A percentile compares a stretch with the other conserved stretches of the same genome.
Evolutionary conservation across 2,329 filamentous ascomycete species (phyloP).

Genomic region (Ophiostoma australiae): DNA sequence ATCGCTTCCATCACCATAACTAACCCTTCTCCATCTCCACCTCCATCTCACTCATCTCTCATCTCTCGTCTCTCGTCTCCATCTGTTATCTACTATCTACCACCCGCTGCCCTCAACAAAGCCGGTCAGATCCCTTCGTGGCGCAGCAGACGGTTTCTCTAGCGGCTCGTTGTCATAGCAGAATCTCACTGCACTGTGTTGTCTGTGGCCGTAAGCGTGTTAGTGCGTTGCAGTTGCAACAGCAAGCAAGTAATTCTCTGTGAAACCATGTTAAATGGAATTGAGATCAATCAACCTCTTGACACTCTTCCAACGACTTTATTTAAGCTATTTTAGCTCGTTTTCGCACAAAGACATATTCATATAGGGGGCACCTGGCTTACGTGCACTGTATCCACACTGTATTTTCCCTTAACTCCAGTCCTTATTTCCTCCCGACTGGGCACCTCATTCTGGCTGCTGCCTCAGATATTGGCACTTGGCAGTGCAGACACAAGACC

Average conservation of each 20-base stretch:
- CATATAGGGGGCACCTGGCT: not conserved
- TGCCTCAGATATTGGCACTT: not conserved
- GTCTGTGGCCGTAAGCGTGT: conserved; percentile 5
- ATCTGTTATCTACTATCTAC: not conserved
- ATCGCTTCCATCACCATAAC: not conserved
- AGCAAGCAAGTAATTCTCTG: not conserved
- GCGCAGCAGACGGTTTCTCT: conserved; percentile 22
- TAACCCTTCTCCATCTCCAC: not conserved
- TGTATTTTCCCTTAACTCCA: not conserved
- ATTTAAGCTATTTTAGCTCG: not conserved
- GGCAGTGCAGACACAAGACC: not conserved
- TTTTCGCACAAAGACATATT: not conserved
- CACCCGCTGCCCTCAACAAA: not conserved
- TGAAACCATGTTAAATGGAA: not conserved
- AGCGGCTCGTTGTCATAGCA: conserved; percentile 15
- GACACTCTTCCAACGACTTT: not conserved
- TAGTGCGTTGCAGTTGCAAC: not conserved
- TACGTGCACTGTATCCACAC: not conserved
- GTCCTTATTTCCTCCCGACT: not conserved
- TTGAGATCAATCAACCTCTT: not conserved
- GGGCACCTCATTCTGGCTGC: not conserved
- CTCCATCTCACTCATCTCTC: not conserved
- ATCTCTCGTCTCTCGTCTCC: not conserved
- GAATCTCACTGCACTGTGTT: conserved; percentile 10
- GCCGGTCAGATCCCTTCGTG: conserved; percentile 14